These are phyloP conservation scores for Echinosophora koreensis DNA, from an alignment of 306 rosid species.

Conservation along the genomic window DNA sequence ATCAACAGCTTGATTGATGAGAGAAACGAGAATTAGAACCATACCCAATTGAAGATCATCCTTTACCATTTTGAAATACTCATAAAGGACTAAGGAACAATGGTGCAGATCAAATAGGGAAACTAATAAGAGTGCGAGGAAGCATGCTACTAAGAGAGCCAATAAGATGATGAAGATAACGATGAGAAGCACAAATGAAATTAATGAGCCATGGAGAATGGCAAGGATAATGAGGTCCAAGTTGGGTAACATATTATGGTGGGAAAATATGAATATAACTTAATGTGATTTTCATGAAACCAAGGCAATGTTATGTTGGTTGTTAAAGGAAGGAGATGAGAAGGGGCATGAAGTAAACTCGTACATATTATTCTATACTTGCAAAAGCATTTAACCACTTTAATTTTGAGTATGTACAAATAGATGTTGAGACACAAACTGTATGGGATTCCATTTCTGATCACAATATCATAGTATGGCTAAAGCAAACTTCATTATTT, in stretches of 20 bases:
- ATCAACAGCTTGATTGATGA: constrained; percentile 45
- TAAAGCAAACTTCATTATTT: constrained; percentile 21
- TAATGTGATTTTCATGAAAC: constrained; percentile 37
- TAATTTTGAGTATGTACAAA: background rate
- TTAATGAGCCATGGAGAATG: constrained; percentile 54
- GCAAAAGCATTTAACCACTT: constrained; percentile 45
- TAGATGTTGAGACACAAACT: constrained; percentile 16
- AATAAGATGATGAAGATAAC: constrained; percentile 36
- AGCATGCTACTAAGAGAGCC: constrained; percentile 41
- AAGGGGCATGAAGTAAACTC: constrained; percentile 32
- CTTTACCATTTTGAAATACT: constrained; percentile 42
- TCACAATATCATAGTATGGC: background rate
- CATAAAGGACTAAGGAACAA: background rate
- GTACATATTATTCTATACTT: constrained; percentile 53
- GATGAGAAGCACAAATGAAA: constrained; percentile 42
- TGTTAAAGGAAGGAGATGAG: constrained; percentile 49
- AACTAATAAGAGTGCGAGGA: constrained; percentile 36
- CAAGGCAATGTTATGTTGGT: constrained; percentile 31
- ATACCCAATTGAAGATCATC: constrained; percentile 50
- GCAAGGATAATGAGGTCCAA: constrained; percentile 54
- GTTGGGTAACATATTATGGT: constrained; percentile 47
- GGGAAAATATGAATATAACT: constrained; percentile 6
- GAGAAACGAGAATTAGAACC: constrained; percentile 37
- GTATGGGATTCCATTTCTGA: constrained; percentile 22
- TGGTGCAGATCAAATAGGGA: constrained; percentile 44